These are phyloP conservation scores for Neurospora sp. DNA, from an alignment of 495 filamentous ascomycete species.

Conservation along the genomic window DNA sequence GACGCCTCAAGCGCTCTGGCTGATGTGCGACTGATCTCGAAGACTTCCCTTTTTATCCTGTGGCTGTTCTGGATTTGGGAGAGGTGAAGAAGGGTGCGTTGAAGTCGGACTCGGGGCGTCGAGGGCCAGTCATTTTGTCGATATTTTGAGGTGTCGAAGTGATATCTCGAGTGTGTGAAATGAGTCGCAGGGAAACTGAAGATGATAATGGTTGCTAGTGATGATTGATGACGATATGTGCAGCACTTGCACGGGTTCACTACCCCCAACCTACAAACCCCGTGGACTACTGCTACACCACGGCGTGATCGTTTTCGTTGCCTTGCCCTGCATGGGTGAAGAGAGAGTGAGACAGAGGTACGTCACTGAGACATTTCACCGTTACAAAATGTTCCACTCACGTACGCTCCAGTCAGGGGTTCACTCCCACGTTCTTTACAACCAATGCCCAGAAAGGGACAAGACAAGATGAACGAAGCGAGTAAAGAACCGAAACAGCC, in stretches of 20 bases:
- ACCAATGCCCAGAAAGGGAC: neutral
- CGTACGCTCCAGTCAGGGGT: neutral
- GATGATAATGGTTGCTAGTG: neutral
- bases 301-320: neutral
- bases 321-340: neutral
- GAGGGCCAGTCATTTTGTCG: neutral
- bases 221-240: neutral
- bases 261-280: neutral
- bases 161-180: neutral
- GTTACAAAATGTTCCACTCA: neutral
- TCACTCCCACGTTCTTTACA: neutral
- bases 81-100: neutral
- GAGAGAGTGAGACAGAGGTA: neutral
- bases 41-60: neutral
- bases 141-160: neutral
- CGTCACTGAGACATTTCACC: neutral
- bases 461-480: neutral
- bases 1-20: neutral
- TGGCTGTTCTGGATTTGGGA: neutral
- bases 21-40: neutral
- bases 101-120: neutral
- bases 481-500: neutral
- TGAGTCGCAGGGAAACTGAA: neutral
- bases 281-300: neutral
- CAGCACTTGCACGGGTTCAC: neutral